Evolutionary conservation across 2,329 filamentous ascomycete genomes (phyloP), one percentile per base, ranked within the genome.

Genomic region (Diplocarpon rosae): DNA sequence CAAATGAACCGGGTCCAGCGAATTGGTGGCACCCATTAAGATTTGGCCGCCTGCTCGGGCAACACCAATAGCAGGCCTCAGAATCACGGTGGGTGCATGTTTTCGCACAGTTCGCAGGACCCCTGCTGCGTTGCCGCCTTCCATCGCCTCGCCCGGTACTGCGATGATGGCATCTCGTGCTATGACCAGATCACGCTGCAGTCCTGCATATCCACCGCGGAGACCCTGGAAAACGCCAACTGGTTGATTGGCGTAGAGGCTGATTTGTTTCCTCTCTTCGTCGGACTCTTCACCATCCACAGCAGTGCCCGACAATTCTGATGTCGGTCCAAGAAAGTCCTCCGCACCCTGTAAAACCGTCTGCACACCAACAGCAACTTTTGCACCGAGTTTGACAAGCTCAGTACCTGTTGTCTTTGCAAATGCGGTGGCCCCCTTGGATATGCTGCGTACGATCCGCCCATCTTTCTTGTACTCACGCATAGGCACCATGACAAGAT

Each of bases 401-500:
- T 95, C 92, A 0, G 84, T 93, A 2, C 89, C 89, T 0, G 92
- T 98, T 1, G 88, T 95, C 58, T 85, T 89, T 30, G 86, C 89
- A 64, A 98, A 98, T 1, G 86, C 83, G 8, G 82, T 70, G 0
- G 89, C 88, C 2, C 93, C 92, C 65, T 95, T 96, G 49, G 87
- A 81, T 42, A 98, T 83, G 62, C 87, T 92, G 42, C 92, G 83
- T 4, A 98, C 80, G 42, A 98, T 78, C 27, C 92, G 80, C 0
- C 92, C 92, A 55, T 98, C 92, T 63, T 94, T 95, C 61, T 78
- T 79, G 64, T 98, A 98, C 62, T 98, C 92, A 12, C 78, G 78
- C 61, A 98, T 82, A 0, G 92, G 92, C 3, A 98, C 80, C 43
- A 92, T 83, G 2, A 98, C 76, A 1, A 98, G 75, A 55, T 96